These are phyloP conservation scores for Backusella luteola DNA, from an alignment of 192 early-diverging fungal species.

Conservation along the genomic window DNA sequence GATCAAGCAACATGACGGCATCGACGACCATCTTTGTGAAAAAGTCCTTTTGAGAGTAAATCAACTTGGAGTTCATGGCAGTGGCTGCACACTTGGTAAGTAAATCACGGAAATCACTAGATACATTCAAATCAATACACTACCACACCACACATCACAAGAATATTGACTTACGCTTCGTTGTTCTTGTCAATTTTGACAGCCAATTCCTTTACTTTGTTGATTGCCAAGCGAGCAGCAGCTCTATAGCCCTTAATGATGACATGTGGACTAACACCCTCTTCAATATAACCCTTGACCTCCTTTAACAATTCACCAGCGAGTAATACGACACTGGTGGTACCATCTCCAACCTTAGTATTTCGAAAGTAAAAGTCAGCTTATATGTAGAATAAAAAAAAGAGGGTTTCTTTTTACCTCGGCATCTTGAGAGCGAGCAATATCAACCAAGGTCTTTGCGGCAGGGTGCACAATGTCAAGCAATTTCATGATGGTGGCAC, in stretches of 20 bases:
- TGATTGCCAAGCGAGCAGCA: slow-evolving; percentile 89
- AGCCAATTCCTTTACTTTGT: slow-evolving; percentile 92
- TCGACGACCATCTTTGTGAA: slow-evolving; percentile 99
- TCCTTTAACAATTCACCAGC: slow-evolving; percentile 98
- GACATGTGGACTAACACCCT: slow-evolving; percentile 90
- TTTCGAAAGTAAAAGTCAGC: no score
- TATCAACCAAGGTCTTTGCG: slow-evolving; percentile 97
- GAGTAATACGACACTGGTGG: slow-evolving; percentile 94
- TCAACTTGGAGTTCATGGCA: slow-evolving; percentile 97
- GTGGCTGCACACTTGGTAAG: slow-evolving; percentile 97
- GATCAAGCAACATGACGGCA: slow-evolving; percentile 93
- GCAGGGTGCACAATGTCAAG: slow-evolving; percentile 98
- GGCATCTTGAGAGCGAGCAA: slow-evolving; percentile 96
- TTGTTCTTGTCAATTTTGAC: slow-evolving; percentile 81
- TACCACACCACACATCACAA: no score
- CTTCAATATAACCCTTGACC: slow-evolving; percentile 90
- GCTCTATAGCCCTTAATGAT: slow-evolving; percentile 95
- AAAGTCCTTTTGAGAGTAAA: slow-evolving; percentile 95
- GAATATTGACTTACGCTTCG: slow-evolving; percentile 47
- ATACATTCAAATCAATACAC: background rate
- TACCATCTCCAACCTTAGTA: slow-evolving; percentile 90
- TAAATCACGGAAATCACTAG: slow-evolving; percentile 84
- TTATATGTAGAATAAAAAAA: no score
- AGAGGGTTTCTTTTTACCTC: slow-evolving; percentile 51
- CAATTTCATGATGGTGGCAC: slow-evolving; percentile 97